Evolutionary conservation across 768 basidiomycete species (phyloP), one percentile per base, ranked within the genome.

Genomic region (Pisolithus marmoratus): DNA sequence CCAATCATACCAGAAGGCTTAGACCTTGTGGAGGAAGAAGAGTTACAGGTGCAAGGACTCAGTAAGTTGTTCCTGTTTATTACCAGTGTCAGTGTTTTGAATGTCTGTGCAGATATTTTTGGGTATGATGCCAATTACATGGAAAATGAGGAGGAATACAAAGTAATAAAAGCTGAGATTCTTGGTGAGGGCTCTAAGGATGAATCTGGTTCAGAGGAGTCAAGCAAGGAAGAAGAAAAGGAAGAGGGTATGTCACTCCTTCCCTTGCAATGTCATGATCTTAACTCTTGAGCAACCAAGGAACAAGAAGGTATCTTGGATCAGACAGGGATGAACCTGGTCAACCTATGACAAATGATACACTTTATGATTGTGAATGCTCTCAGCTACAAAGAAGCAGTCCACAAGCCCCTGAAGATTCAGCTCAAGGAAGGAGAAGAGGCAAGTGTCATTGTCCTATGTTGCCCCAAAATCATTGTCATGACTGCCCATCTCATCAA

Each of bases 21-120:
- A 63, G 96, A 99, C 65, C 72, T 99, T 34, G 96, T 99, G 1
- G 94, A 97, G 57, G 95, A 98, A 63, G 95, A 98, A 15, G 96
- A 98, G 59, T 67, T 99, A 48, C 87, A 94, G 59, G 85, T 97
- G 9, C 91, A 95, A 67, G 95, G 90, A 40, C 72, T 98, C 36
- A 98, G 93, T 95, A 67, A 61, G 91, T 81, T 5, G 46, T 41
- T 8, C n/a, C 17, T 17, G 15, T 24, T 22, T 36, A 5, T 12
- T 48, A 26, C 45, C 4, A 36, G 14, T 23, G 20, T 8, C 29
- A 31, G 24, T 59, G 23, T 53, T 54, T 63, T n/a, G 58, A 47
- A n/a, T n/a, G 20, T 54, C 22, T 38, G 8, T 14, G 1, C 61
- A 95, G 93, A 99, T 65, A 77, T 99, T 56, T 98, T 97, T 83